A percentile compares a stretch with the other conserved stretches of the same genome.
phyloP scores from a whole-genome alignment of 306 rosid genomes.

The Prunus salicina region DNA sequence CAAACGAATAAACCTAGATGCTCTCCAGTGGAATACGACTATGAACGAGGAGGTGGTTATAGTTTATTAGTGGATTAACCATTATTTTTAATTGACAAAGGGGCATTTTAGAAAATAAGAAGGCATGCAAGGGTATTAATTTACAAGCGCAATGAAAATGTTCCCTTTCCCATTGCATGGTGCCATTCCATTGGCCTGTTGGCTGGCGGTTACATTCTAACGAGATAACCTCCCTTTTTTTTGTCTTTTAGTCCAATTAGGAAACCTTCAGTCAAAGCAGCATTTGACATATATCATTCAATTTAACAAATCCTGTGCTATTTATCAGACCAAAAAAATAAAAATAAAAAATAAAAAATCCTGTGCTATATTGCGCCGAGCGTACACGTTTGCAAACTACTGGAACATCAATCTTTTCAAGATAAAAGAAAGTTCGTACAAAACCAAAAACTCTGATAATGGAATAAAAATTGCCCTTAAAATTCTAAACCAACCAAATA shows the following conservation, averaged over 20 bases:
- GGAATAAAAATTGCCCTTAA: not conserved
- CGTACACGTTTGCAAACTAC: not conserved
- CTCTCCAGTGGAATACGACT: not conserved
- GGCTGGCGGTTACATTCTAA: not conserved
- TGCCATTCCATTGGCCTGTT: not conserved
- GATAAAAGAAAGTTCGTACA: not conserved
- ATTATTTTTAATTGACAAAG: not conserved
- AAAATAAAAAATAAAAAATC: no score
- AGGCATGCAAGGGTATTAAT: not conserved
- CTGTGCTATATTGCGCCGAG: not conserved
- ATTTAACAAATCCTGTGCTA: not conserved
- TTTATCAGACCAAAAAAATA: no score
- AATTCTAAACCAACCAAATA: no score
- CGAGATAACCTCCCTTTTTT: not conserved
- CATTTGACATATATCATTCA: not conserved
- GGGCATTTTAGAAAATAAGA: not conserved
- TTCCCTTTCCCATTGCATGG: not conserved
- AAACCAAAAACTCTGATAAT: not conserved
- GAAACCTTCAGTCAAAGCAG: not conserved
- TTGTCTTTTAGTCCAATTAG: slow-evolving; percentile 11
- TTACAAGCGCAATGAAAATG: not conserved
- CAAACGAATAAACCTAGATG: not conserved
- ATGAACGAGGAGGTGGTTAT: not conserved
- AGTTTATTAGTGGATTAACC: not conserved
- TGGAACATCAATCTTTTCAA: not conserved